These are phyloP conservation scores for Plasmodium inui DNA, from an alignment of 169 alveolate species.

Conservation along the genomic window DNA sequence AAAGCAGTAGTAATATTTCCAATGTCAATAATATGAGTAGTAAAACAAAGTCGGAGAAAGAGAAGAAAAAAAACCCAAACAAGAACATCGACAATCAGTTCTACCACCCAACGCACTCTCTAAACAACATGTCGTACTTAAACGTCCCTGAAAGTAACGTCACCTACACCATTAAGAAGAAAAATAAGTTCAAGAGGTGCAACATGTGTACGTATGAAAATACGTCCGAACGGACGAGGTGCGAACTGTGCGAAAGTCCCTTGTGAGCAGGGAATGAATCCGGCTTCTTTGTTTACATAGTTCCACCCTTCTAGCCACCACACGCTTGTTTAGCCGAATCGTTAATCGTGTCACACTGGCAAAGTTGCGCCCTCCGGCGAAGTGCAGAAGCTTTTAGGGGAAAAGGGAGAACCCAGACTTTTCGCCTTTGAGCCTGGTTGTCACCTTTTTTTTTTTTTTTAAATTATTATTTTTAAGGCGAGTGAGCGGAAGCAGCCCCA, in stretches of 20 bases:
- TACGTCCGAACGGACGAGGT: slow-evolving; percentile 37
- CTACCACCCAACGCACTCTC: not conserved
- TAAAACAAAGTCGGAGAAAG: not conserved
- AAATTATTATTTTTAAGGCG: not conserved
- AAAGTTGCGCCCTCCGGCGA: not conserved
- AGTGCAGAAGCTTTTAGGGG: not conserved
- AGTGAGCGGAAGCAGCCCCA: not conserved
- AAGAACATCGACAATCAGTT: not conserved
- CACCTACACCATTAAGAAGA: slow-evolving; percentile 52
- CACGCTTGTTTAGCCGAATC: not conserved
- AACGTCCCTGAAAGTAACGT: slow-evolving; percentile 45
- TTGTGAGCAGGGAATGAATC: not conserved
- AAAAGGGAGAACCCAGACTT: not conserved
- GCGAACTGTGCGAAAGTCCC: slow-evolving; percentile 53
- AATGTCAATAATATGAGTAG: not conserved
- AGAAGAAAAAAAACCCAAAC: not conserved
- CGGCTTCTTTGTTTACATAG: not conserved
- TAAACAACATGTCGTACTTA: slow-evolving; percentile 3
- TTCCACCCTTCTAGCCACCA: not conserved
- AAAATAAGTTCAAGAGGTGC: slow-evolving; percentile 43
- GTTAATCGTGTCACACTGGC: not conserved
- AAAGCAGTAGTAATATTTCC: not conserved
- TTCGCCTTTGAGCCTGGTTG: not conserved
- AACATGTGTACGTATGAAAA: slow-evolving; percentile 68
- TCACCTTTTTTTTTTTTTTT: not conserved